Evolutionary conservation across 768 basidiomycete genomes (phyloP), one percentile per base, ranked within the genome.

Genomic region (Agrocybe chaxingu): DNA sequence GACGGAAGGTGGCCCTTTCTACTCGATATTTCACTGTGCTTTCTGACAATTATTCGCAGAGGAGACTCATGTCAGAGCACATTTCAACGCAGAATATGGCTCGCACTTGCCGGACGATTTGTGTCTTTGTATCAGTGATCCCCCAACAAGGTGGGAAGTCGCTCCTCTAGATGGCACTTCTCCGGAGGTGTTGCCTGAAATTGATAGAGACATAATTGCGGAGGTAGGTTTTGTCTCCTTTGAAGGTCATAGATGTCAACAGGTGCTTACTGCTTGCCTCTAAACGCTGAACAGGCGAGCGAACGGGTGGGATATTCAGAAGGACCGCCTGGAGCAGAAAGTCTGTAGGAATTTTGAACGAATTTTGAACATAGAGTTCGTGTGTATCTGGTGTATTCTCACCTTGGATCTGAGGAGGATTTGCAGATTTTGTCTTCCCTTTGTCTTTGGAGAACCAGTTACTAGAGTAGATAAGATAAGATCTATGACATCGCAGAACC

Each of bases 41-140:
- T 41, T 34, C 31, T 54, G 32, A 43, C n/a, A 37, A 49, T 42
- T 51, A 45, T 35, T 11, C 10, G 54, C 48, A 92, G 90, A 89
- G 69, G 91, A 93, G 64, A 74, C 75, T 16, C 71, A 74, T 50
- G 65, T 79, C 9, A 79, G 91, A 34, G 75, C 77, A 42, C 76
- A 75, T 32, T 93, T 93, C 65, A 89, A 89, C 53, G 72, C 73
- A 3, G 84, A 85, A 41, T 82, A 92, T 44, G 90, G 89, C 0
- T 74, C 75, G 9, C 79, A 86, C 62, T 75, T 93, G 2, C 90
- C 90, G 0, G 78, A 84, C 55, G 91, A 93, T 56, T 75, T 93
- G 35, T 92, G 91, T 62, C 69, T 91, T 11, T 88, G 79, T 52
- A 82, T 92, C 46, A 80, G 79, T 55, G 87, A 91, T 62, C 66